Evolutionary conservation across 306 rosid genomes (phyloP), one percentile per base, ranked within the genome.

Genomic region (Mucuna pruriens): DNA sequence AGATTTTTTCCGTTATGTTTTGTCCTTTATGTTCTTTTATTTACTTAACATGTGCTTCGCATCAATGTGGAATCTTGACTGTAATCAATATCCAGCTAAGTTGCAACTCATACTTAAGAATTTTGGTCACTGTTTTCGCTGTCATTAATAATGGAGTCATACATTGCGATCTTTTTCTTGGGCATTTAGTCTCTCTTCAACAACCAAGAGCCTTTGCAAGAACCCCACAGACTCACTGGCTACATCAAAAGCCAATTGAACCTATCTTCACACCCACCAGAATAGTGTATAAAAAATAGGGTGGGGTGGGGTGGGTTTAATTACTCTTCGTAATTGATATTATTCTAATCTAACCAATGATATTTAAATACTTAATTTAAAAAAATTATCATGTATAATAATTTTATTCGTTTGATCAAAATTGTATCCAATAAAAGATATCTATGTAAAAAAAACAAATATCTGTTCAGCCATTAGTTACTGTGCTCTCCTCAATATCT

Each of bases 1-100:
- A 44, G 13, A 80, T 65, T 17, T 76, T 75, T 66, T 20, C 29
- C 33, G 20, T 44, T 22, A 33, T 19, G 10, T 4, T 20, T 19
- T 49, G 26, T 33, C 33, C 2, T 20, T 46, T 13, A 8, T n/a
- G 22, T 0, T 16, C 6, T 71, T 69, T 80, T 40, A 5, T 29
- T 25, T 40, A 10, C 62, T 36, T 19, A 60, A 62, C 80, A 85
- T 73, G 81, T 77, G 85, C 52, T 54, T 71, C 22, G 1, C 10
- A 71, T 77, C 25, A 57, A 52, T 23, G 74, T 55, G 85, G 80
- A 63, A 81, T 85, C 83, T 71, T 33, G 74, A 42, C 23, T 51
- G 61, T 19, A 31, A 83, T 29, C 63, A 57, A 66, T 36, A 58
- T 78, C 86, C 84, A 74, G 86, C 89, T 74, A 61, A 71, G 75